Evolutionary conservation across 2,329 filamentous ascomycete genomes (phyloP), one percentile per base, ranked within the genome.

Genomic region (Penicillium corylophilum): DNA sequence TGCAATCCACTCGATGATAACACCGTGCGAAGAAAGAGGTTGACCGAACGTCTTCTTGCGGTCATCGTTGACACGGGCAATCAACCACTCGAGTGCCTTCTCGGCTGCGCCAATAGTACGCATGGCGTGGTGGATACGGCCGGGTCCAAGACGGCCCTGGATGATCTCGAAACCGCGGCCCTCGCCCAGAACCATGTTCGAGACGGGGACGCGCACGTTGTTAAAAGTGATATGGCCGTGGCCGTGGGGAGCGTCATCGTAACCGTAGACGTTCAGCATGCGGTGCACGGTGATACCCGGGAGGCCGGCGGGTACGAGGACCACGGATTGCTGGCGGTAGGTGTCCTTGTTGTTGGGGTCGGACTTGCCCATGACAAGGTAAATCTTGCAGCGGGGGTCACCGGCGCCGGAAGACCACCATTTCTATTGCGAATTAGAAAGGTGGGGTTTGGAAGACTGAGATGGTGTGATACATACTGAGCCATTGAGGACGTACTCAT

Each of bases 331-430:
- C 69, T 96, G 92, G 67, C 83, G 83, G 82, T 97, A 96, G 20
- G 85, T 77, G 70, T 92, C 86, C 58, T 80, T 75, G 78, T 95
- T 88, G 62, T 78, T 77, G 44, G 88, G 79, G 68, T 95, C 89
- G 12, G 84, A 88, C 81, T 97, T 96, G 75, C 90, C 94, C 89
- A 99, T 96, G 64, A 96, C 91, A 56, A 99, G 86, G 77, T 96
- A 97, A 71, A 99, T 79, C 73, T 88, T 82, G 80, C 94, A 99
- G 64, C 93, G 84, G 52, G 88, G 88, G 75, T 99, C 94, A 52
- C 94, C 94, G 16, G 92, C 91, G 60, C 94, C 94, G 58, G 90
- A 95, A 24, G 90, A 95, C 94, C 94, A 99, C 94, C 94, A 99
- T 90, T 99, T 99, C 84, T 93, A 58, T 46, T 23, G n/a, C 7